Evolutionary conservation across 1,284 basidiomycete genomes (phyloP), one percentile per base, ranked within the genome.

Genomic region (Tylopilus sp.): DNA sequence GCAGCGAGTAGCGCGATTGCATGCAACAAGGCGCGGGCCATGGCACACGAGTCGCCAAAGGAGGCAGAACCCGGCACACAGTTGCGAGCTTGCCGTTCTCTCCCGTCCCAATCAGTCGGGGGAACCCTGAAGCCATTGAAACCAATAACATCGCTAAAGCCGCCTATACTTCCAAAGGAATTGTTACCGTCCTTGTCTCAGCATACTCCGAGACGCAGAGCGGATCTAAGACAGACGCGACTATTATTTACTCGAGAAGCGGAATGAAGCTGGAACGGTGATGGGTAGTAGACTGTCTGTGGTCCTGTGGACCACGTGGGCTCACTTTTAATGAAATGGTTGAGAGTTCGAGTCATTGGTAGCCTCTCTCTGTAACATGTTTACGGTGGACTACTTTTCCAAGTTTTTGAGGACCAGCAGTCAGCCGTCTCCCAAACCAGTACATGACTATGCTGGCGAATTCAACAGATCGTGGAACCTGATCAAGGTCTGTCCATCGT

Each of bases 331-430:
- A n/a, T n/a, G n/a, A n/a, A n/a, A n/a, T n/a, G n/a, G n/a, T n/a
- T n/a, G n/a, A n/a, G n/a, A n/a, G n/a, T n/a, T n/a, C n/a, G n/a
- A n/a, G 26, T 21, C 15, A 30, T 28, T 26, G n/a, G 11, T 30
- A 18, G 34, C 18, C 33, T 19, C 16, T 36, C 35, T 36, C 16
- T 7, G 25, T 19, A 26, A 29, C 21, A 29, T 31, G 4, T 21
- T 23, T 38, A 44, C 45, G 39, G 89, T 90, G 86, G 87, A 90
- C 59, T 91, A 91, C 64, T 91, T 91, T 63, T 85, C 86, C 45
- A 89, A 88, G 63, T 89, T 91, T 62, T 71, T 91, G 38, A 74
- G 81, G 49, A 69, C 79, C 21, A 69, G 74, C 7, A 69, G 61
- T 33, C 81, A 80, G 49, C 64, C 76, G 2, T 59, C 71, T 34